These are phyloP conservation scores for Ceraceosorus guamensis DNA, from an alignment of 1,284 basidiomycete genomes.

Conservation along the genomic window DNA sequence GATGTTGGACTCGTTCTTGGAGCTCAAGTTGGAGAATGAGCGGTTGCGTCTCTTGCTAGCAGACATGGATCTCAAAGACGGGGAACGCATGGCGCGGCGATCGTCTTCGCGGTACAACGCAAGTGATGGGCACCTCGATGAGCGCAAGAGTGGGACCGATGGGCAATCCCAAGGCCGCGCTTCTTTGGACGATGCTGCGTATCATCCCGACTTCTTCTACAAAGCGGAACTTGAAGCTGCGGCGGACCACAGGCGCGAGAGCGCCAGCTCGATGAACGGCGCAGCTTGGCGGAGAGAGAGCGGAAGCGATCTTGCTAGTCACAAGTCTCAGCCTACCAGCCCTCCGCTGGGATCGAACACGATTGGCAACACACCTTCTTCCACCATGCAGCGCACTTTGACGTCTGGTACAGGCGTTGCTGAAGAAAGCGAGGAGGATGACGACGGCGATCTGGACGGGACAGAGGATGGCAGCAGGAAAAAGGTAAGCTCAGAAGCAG, in stretches of 20 bases:
- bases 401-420: neutral
- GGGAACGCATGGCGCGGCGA: neutral
- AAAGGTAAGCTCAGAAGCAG: too few relatives aligned
- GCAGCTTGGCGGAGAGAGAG: neutral
- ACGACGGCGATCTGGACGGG: neutral
- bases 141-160: neutral
- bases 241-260: neutral
- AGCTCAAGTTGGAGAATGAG: constrained; percentile 44
- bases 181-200: neutral
- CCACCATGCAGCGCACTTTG: constrained; percentile 1
- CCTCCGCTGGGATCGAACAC: neutral
- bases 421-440: neutral
- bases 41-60: constrained; percentile 27
- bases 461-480: constrained; percentile 2
- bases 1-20: constrained; percentile 43
- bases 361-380: too few relatives aligned
- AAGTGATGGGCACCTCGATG: neutral
- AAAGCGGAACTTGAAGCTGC: neutral
- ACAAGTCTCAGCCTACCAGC: neutral
- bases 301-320: too few relatives aligned
- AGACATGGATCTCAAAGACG: constrained; percentile 19
- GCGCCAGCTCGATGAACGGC: neutral
- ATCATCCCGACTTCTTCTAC: neutral
- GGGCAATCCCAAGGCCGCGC: too few relatives aligned
- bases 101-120: too few relatives aligned